A percentile compares a stretch with the other conserved stretches of the same genome.
These are phyloP conservation scores for Quercus rubra DNA, from an alignment of 306 rosid species.

Conservation along the genomic window DNA sequence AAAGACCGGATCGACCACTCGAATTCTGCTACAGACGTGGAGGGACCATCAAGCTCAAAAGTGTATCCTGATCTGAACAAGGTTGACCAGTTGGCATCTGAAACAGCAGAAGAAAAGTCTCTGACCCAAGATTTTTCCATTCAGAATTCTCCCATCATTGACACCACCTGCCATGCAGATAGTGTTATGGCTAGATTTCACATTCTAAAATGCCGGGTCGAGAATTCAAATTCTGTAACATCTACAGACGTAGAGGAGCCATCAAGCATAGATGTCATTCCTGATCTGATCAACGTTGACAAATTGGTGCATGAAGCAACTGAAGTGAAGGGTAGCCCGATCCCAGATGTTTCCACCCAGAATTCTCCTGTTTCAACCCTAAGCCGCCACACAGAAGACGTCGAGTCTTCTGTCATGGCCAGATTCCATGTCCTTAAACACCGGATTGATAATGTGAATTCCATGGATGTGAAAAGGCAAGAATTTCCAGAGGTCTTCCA, in stretches of 20 bases:
- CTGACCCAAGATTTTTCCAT: slow-evolving; percentile 17
- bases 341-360: slow-evolving; percentile 14
- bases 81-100: not conserved
- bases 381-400: slow-evolving; percentile 17
- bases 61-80: not conserved
- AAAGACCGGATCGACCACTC: not conserved
- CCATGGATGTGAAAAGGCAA: slow-evolving; percentile 26
- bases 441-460: slow-evolving; percentile 32
- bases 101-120: not conserved
- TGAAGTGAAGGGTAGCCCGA: slow-evolving; percentile 22
- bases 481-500: slow-evolving; percentile 15
- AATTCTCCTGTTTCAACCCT: slow-evolving; percentile 28
- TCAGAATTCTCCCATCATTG: slow-evolving; percentile 19
- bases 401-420: slow-evolving; percentile 55
- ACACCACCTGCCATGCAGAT: slow-evolving; percentile 27
- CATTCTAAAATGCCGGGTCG: slow-evolving; percentile 29
- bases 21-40: not conserved
- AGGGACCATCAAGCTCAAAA: not conserved
- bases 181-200: slow-evolving; percentile 40
- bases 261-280: slow-evolving; percentile 31
- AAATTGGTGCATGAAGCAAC: slow-evolving; percentile 13
- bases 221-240: slow-evolving; percentile 10
- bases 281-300: slow-evolving; percentile 29
- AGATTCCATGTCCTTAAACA: slow-evolving; percentile 44
- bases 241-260: slow-evolving; percentile 13